Base-by-base conservation (phyloP, 805 yeast genomes). In the Barnettozyma populi region DNA sequence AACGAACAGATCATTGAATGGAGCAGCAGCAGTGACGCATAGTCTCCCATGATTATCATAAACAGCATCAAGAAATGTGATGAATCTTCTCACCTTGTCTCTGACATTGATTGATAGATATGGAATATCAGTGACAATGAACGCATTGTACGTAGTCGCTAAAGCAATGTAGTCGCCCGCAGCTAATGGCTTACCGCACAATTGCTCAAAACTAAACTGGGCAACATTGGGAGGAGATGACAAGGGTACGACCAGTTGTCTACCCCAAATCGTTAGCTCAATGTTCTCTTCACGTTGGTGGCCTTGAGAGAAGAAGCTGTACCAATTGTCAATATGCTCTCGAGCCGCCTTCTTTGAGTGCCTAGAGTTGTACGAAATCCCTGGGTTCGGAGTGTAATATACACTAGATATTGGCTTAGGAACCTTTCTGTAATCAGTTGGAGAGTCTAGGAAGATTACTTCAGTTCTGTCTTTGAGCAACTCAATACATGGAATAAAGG, bases 71-170 rank as follows among this genome's bases (percentile, higher is more conserved):
- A 94, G 67, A 57, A 94, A 94, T 0, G 96, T 94, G 64, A 94
- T 94, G 62, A 94, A 92, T 57, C 99, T 73, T 60, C 98, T 76
- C 21, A 90, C 88, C 54, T 84, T 76, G 59, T 94, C 97, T 53
- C 96, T 76, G 42, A 80, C 84, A 55, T 84, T 76, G 11, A 85
- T 74, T 19, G 95, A 80, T 59, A 94, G 67, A 52, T 82, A 82
- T 10, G 99, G 99, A 38, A 94, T 90, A 62, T 94, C 98, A 0
- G 97, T 89, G 41, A 94, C 76, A n/a, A 94, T 81, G 54, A 90
- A 84, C 7, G 90, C 78, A 45, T 79, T 77, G 70, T 82, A 94
- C 13, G 82, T 70, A 5, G 77, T 74, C 10, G 97, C 96, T 52
- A 94, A 69, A 19, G 89, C 81, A 39, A 94, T 74, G 61, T 94